phyloP scores from a whole-genome alignment of 805 yeast genomes.

The Cyberlindnera maritima region DNA sequence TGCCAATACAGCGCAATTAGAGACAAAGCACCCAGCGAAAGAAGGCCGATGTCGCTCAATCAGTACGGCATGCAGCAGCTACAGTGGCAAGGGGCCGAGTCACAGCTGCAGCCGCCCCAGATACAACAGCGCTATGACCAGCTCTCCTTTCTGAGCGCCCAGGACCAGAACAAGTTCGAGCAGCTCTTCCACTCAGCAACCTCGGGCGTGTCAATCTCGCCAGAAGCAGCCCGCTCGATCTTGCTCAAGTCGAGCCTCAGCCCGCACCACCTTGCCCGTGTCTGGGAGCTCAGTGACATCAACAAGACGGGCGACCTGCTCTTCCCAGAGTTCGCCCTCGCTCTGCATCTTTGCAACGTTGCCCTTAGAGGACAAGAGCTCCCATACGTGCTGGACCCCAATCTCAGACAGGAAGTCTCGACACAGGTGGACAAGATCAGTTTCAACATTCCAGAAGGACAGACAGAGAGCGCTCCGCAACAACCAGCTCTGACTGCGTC shows the following conservation, averaged over 20 bases:
- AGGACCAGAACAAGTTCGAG: conserved; percentile 84
- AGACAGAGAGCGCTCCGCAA: not conserved
- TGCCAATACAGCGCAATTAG: not conserved
- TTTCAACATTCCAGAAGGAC: conserved; percentile 63
- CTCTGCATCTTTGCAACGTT: conserved; percentile 80
- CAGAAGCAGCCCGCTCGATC: conserved; percentile 74
- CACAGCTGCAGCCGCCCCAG: not conserved
- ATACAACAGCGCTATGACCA: conserved; percentile 33
- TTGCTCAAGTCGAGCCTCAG: conserved; percentile 75
- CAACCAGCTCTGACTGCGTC: not conserved
- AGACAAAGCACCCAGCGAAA: not conserved
- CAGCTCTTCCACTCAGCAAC: conserved; percentile 79
- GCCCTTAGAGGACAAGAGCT: conserved; percentile 74
- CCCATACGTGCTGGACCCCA: conserved; percentile 69
- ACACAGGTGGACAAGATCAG: conserved; percentile 85
- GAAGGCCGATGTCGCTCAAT: not conserved
- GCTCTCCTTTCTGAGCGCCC: conserved; percentile 76
- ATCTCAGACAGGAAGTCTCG: conserved; percentile 76
- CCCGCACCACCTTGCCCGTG: conserved; percentile 74
- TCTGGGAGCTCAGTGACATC: conserved; percentile 90
- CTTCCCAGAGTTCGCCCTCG: conserved; percentile 93
- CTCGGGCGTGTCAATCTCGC: conserved; percentile 52
- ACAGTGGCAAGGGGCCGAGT: not conserved
- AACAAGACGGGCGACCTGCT: conserved; percentile 78
- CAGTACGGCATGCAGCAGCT: not conserved